Evolutionary conservation across 2,329 filamentous ascomycete species (phyloP).

Genomic region (Exophiala viscosa): DNA sequence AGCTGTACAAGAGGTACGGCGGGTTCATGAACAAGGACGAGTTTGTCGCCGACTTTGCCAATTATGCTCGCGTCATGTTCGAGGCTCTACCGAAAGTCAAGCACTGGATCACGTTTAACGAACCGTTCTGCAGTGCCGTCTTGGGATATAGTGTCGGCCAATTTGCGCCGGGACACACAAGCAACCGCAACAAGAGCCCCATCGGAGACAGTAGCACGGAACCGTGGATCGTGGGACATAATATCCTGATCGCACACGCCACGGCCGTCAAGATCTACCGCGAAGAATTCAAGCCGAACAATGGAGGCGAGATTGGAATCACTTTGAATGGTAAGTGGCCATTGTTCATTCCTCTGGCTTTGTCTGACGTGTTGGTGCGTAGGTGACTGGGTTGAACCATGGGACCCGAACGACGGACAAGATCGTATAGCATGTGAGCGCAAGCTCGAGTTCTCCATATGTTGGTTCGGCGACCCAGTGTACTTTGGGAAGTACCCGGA

Average conservation of each 20-base stretch:
- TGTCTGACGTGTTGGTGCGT: neutral
- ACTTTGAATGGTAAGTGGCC: slow-evolving; percentile 67
- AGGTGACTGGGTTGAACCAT: slow-evolving; percentile 77
- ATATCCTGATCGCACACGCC: slow-evolving; percentile 73
- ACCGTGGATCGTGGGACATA: slow-evolving; percentile 80
- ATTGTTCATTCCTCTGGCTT: neutral
- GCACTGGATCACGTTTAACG: slow-evolving; percentile 88
- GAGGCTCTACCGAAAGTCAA: slow-evolving; percentile 71
- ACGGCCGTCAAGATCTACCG: slow-evolving; percentile 77
- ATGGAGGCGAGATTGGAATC: slow-evolving; percentile 78
- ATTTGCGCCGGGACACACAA: slow-evolving; percentile 79
- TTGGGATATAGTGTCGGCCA: slow-evolving; percentile 73
- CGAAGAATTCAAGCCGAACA: slow-evolving; percentile 70
- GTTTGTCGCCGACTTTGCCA: slow-evolving; percentile 75
- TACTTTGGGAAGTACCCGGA: slow-evolving; percentile 81
- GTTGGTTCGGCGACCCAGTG: slow-evolving; percentile 84
- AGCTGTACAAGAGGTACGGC: slow-evolving; percentile 73
- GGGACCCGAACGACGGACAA: slow-evolving; percentile 69
- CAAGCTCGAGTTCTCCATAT: slow-evolving; percentile 82
- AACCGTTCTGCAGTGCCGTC: slow-evolving; percentile 81
- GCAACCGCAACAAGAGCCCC: slow-evolving; percentile 66
- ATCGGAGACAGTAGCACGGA: slow-evolving; percentile 72
- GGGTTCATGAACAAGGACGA: slow-evolving; percentile 76
- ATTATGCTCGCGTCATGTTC: slow-evolving; percentile 75
- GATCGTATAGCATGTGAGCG: slow-evolving; percentile 74